Percentiles rank a stretch among this genome's conserved stretches.
Evolutionary conservation across 2,329 filamentous ascomycete genomes (phyloP).

Genomic region (Cladosporium oxysporum): DNA sequence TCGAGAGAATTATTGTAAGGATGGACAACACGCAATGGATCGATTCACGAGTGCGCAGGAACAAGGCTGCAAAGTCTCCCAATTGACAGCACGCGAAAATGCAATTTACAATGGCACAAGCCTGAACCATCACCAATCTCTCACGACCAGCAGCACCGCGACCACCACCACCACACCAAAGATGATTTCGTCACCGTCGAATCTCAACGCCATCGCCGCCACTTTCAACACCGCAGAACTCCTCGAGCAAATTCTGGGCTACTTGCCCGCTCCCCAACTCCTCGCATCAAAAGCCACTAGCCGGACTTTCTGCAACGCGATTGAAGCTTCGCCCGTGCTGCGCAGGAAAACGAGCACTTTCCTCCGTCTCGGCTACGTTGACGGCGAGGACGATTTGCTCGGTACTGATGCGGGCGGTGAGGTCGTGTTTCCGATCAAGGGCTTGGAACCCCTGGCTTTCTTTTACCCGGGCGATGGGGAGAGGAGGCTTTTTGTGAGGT

Average conservation of each 20-base stretch:
- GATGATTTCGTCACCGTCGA: neutral
- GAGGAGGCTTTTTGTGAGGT: neutral
- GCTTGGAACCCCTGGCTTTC: neutral
- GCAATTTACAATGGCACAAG: neutral
- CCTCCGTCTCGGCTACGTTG: neutral
- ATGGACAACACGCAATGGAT: neutral
- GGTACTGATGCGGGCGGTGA: slow-evolving; percentile 2
- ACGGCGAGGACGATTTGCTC: neutral
- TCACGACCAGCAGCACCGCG: neutral
- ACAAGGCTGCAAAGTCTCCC: neutral
- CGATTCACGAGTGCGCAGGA: neutral
- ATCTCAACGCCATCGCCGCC: neutral
- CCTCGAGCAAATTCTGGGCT: slow-evolving; percentile 13
- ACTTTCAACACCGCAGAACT: slow-evolving; percentile 14
- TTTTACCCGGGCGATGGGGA: slow-evolving; percentile 12
- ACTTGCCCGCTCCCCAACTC: neutral
- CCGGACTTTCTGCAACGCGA: neutral
- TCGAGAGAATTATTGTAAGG: neutral
- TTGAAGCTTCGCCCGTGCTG: neutral
- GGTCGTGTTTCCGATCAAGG: neutral
- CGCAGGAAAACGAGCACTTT: neutral
- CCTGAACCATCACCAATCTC: neutral
- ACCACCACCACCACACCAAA: neutral
- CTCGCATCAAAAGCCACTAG: neutral
- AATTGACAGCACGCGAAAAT: neutral